Percentiles rank a stretch among this genome's conserved stretches.
Conservation (phyloP, 345 rosid species). For the Turritis glabra region DNA sequence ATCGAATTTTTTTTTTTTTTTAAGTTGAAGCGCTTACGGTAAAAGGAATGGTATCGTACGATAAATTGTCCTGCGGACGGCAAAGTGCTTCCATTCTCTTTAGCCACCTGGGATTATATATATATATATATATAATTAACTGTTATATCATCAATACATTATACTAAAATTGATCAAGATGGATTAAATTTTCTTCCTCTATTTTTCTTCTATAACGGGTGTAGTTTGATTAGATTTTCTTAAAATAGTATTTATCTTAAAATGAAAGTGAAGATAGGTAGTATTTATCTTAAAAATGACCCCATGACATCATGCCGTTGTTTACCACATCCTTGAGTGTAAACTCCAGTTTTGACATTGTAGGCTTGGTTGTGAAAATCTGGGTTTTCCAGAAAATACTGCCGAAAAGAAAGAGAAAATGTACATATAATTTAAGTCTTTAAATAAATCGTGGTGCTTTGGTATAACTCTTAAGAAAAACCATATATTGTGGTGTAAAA, state of each 20-base stretch:
- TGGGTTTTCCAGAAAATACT: conserved; percentile 61
- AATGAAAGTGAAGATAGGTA: too few species aligned
- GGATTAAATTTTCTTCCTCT: too few species aligned
- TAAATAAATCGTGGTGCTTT: neutral
- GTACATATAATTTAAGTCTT: neutral
- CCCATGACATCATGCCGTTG: conserved; percentile 44
- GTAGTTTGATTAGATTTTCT: too few species aligned
- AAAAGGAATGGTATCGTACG: conserved; percentile 65
- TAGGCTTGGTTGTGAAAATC: conserved; percentile 46
- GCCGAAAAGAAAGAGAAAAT: neutral
- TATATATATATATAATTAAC: too few species aligned
- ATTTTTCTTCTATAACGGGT: too few species aligned
- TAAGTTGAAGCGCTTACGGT: conserved; percentile 41
- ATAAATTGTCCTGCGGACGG: conserved; percentile 58
- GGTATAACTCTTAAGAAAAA: neutral
- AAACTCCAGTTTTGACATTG: conserved; percentile 53
- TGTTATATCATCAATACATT: too few species aligned
- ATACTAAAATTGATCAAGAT: too few species aligned
- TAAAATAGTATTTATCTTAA: too few species aligned
- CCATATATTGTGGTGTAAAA: neutral
- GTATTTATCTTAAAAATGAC: neutral
- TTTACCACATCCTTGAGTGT: conserved; percentile 56
- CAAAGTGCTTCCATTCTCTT: conserved; percentile 56
- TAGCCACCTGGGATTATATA: conserved; percentile 36
- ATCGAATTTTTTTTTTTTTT: too few species aligned